A percentile compares a stretch with the other conserved stretches of the same genome.
These are phyloP conservation scores for Nicotiana paniculata DNA, from an alignment of 257 asterid genomes.

Conservation along the genomic window DNA sequence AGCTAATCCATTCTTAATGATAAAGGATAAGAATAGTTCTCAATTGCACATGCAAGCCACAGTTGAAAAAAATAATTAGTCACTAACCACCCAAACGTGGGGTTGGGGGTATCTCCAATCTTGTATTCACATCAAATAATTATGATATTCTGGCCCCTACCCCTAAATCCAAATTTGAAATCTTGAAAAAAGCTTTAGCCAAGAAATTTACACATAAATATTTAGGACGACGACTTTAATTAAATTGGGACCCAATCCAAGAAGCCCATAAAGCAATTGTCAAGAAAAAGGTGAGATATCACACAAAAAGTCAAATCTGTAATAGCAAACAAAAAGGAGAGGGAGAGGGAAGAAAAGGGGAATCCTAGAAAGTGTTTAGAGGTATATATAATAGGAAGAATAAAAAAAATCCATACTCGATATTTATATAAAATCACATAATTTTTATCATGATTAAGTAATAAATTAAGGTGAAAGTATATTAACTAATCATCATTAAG, in stretches of 20 bases:
- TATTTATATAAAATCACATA: background rate
- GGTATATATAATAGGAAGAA: background rate
- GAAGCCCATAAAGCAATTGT: constrained; percentile 6
- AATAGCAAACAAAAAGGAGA: constrained; percentile 2
- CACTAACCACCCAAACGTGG: constrained; percentile 7
- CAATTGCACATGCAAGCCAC: constrained; percentile 39
- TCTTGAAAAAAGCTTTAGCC: constrained; percentile 5
- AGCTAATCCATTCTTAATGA: constrained; percentile 40
- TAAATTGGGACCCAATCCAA: constrained; percentile 23
- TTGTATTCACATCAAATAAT: background rate
- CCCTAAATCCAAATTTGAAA: background rate
- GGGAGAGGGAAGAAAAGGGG: constrained; percentile 6
- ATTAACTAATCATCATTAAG: background rate
- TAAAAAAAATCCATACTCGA: background rate
- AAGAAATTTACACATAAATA: constrained; percentile 13
- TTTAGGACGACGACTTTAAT: constrained; percentile 1
- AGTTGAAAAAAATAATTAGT: background rate
- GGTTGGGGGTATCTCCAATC: background rate
- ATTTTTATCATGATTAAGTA: background rate
- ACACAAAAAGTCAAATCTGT: constrained; percentile 29
- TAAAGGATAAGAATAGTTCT: constrained; percentile 17
- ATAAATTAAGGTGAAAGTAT: background rate
- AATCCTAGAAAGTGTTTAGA: constrained; percentile 4
- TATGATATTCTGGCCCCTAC: background rate
- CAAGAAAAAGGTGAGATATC: constrained; percentile 9